A percentile compares a stretch with the other conserved stretches of the same genome.
Evolutionary conservation across 495 filamentous ascomycete species (phyloP).

Genomic region (Aspergillus nanangensis): DNA sequence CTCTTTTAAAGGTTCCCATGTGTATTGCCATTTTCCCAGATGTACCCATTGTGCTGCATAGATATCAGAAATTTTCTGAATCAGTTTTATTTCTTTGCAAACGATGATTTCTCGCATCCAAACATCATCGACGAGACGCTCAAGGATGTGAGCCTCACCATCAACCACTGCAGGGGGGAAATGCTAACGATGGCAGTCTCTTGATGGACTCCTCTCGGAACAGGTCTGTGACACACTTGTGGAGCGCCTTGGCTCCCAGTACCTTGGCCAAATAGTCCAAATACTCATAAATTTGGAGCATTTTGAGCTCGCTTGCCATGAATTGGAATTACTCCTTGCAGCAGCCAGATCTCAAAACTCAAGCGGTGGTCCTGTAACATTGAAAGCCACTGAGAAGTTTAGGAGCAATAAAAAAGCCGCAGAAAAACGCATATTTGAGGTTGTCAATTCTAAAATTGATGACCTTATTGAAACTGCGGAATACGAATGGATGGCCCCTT

Average conservation of each 20-base stretch:
- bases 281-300: slow-evolving; percentile 97
- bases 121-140: slow-evolving; percentile 85
- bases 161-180: not conserved
- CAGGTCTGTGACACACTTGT: slow-evolving; percentile 89
- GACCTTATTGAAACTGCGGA: slow-evolving; percentile 95
- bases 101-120: slow-evolving; percentile 87
- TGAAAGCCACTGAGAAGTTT: slow-evolving; percentile 83
- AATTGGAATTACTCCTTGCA: slow-evolving; percentile 79
- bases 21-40: slow-evolving; percentile 93
- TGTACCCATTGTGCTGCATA: slow-evolving; percentile 98
- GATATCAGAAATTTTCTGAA: slow-evolving; percentile 95
- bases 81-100: slow-evolving; percentile 93
- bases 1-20: slow-evolving; percentile 66
- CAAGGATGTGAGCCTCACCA: slow-evolving; percentile 52
- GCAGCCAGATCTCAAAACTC: slow-evolving; percentile 69
- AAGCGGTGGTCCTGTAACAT: slow-evolving; percentile 66
- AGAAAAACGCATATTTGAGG: slow-evolving; percentile 95
- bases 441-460: slow-evolving; percentile 98
- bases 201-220: slow-evolving; percentile 84
- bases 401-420: slow-evolving; percentile 88
- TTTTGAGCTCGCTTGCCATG: slow-evolving; percentile 86
- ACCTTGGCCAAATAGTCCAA: slow-evolving; percentile 95
- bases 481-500: slow-evolving; percentile 84
- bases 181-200: slow-evolving; percentile 41
- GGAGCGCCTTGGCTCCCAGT: slow-evolving; percentile 84